A percentile compares a stretch with the other conserved stretches of the same genome.
phyloP scores from a whole-genome alignment of 805 yeast genomes.

The Ogataea siamensis region DNA sequence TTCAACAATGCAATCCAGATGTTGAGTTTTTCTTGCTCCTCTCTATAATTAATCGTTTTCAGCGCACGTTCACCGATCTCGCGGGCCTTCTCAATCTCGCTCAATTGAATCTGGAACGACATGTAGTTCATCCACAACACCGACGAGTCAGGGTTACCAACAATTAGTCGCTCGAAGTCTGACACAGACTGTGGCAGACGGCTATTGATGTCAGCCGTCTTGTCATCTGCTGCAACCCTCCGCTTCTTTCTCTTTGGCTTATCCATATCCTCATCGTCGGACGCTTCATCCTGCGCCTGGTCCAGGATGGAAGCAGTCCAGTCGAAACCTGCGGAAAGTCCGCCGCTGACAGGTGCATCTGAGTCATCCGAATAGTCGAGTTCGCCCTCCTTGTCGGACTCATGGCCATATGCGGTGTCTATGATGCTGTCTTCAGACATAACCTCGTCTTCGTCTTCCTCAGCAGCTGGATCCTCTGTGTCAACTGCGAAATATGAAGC shows the following conservation, averaged over 20 bases:
- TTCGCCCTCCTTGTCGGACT: slow-evolving; percentile 24
- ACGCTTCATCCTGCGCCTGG: slow-evolving; percentile 62
- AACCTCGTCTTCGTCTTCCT: slow-evolving; percentile 32
- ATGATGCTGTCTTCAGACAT: slow-evolving; percentile 26
- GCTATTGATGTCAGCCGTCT: slow-evolving; percentile 78
- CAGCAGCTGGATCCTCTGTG: slow-evolving; percentile 33
- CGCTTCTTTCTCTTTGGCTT: slow-evolving; percentile 43
- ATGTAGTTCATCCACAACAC: slow-evolving; percentile 96
- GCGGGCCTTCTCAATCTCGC: slow-evolving; percentile 93
- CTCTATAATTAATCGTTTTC: slow-evolving; percentile 84
- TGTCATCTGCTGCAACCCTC: slow-evolving; percentile 58
- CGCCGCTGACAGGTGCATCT: slow-evolving; percentile 38
- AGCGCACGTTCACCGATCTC: slow-evolving; percentile 91
- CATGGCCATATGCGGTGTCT: slow-evolving; percentile 34
- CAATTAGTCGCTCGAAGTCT: slow-evolving; percentile 88
- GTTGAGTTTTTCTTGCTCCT: slow-evolving; percentile 88
- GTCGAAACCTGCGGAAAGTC: slow-evolving; percentile 86
- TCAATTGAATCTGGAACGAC: slow-evolving; percentile 94
- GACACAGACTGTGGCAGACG: slow-evolving; percentile 87
- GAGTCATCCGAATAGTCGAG: slow-evolving; percentile 24
- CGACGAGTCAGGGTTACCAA: slow-evolving; percentile 93
- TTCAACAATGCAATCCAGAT: slow-evolving; percentile 95
- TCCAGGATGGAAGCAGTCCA: slow-evolving; percentile 93
- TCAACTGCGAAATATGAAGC: slow-evolving; percentile 72
- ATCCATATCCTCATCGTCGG: slow-evolving; percentile 47